These are phyloP conservation scores for Catenaria anguillulae DNA, from an alignment of 371 early-diverging fungal genomes.

Conservation along the genomic window DNA sequence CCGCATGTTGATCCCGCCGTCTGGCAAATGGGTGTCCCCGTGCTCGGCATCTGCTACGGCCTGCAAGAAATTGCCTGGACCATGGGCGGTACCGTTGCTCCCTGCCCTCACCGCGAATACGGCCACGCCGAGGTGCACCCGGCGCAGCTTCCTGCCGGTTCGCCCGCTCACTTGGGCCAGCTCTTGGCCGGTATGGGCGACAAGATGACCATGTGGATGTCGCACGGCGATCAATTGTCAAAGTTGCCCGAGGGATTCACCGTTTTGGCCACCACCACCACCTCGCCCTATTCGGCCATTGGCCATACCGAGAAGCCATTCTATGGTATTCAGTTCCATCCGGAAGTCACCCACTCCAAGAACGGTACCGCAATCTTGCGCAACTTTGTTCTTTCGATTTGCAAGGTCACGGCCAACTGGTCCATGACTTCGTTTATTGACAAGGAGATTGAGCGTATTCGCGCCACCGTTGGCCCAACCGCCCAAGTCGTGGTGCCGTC, in stretches of 20 bases:
- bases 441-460: constrained; percentile 87
- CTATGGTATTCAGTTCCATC: constrained; percentile 90
- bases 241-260: constrained; percentile 65
- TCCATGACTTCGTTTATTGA: constrained; percentile 91
- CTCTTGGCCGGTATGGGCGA: constrained; percentile 63
- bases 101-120: constrained; percentile 85
- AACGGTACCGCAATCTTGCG: constrained; percentile 62
- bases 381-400: constrained; percentile 84
- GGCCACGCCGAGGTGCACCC: constrained; percentile 73
- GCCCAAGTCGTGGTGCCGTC: constrained; percentile 91
- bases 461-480: constrained; percentile 71
- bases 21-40: constrained; percentile 75
- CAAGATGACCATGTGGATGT: constrained; percentile 86
- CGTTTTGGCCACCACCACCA: constrained; percentile 68
- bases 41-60: constrained; percentile 96
- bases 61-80: constrained; percentile 83
- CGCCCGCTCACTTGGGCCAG: constrained; percentile 31
- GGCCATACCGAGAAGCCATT: constrained; percentile 56
- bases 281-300: constrained; percentile 80
- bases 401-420: constrained; percentile 72
- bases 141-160: constrained; percentile 37
- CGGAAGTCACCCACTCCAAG: constrained; percentile 93
- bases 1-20: constrained; percentile 87
- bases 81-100: constrained; percentile 70
- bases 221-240: constrained; percentile 88